Base-by-base conservation (phyloP, 139 green algal genomes). In the Volvox africanus region DNA sequence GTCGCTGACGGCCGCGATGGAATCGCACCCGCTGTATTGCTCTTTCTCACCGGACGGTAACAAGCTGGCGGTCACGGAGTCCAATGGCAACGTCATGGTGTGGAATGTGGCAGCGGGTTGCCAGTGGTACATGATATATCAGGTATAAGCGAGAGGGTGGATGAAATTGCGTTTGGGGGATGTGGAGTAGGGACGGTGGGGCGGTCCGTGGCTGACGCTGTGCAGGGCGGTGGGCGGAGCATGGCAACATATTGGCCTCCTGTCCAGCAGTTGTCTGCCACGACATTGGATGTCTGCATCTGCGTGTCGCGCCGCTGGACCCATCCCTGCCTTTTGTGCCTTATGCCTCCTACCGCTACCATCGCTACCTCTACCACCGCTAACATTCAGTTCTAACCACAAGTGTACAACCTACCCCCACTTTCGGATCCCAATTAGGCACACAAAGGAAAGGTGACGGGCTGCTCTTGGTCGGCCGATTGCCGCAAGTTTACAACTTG, bases 31-130 rank as follows among this genome's bases (percentile, higher is more conserved):
- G 61, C 87, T 95, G 32, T 93, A 76, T 76, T 95, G 93, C 85
- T 78, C 88, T 71, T 95, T 95, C 93, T 88, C 61, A 33, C 85
- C 90, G n/a, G 93, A 95, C 77, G 93, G 91, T 36, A 93, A 88
- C 88, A 95, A 95, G 88, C 83, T 95, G 77, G 93, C 90, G 18
- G 80, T 95, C 0, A 93, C 93, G 12, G 93, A 95, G 88, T 91
- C 62, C 55, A 95, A 93, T 61, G 93, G 93, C 83, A 93, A 91
- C 71, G 88, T 95, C 18, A 93, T 93, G 88, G 89, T 95, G 19
- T 95, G 93, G 93, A 95, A 93, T 79, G 81, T 89, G 24, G 69
- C 90, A 26, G 93, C 84, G 26, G 90, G 93, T 22, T 95, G 93
- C 80, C 93, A 95, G 84, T 95, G 93, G 93, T 94, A 82, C 61